Percentiles rank a stretch among this genome's conserved stretches.
phyloP scores from a whole-genome alignment of 139 green algal genomes.

The Ettlia oleoabundans region DNA sequence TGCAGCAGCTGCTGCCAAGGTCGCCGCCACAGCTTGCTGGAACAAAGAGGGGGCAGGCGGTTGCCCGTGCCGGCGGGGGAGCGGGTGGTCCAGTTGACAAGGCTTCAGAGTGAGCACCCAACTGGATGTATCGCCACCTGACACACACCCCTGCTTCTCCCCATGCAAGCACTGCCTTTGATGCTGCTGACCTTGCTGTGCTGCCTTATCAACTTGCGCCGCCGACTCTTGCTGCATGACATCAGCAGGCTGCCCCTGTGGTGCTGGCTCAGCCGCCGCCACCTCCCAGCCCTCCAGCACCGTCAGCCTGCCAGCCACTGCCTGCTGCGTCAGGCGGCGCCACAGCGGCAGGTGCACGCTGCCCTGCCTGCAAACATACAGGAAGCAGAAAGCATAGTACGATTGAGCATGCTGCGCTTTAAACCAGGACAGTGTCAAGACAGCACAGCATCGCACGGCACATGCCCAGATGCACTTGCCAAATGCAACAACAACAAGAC shows the following conservation, averaged over 20 bases:
- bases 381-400: background rate
- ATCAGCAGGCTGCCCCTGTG: too few relatives aligned
- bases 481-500: too few relatives aligned
- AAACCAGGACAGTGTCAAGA: background rate
- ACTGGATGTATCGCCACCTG: too few relatives aligned
- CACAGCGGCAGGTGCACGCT: conserved; percentile 31
- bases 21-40: conserved; percentile 18
- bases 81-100: background rate
- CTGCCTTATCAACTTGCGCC: too few relatives aligned
- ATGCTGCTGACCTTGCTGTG: background rate
- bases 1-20: background rate
- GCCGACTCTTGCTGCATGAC: too few relatives aligned
- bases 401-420: background rate
- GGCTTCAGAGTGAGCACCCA: background rate
- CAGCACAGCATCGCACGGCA: too few relatives aligned
- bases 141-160: too few relatives aligned
- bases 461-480: too few relatives aligned
- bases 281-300: conserved; percentile 35
- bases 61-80: too few relatives aligned
- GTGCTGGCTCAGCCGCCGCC: background rate
- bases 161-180: background rate
- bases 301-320: background rate
- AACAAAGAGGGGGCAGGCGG: background rate
- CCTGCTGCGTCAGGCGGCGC: conserved; percentile 15
- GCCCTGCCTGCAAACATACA: conserved; percentile 16